Evolutionary conservation across 2,329 filamentous ascomycete species (phyloP).

Genomic region (Penicillium sp.): DNA sequence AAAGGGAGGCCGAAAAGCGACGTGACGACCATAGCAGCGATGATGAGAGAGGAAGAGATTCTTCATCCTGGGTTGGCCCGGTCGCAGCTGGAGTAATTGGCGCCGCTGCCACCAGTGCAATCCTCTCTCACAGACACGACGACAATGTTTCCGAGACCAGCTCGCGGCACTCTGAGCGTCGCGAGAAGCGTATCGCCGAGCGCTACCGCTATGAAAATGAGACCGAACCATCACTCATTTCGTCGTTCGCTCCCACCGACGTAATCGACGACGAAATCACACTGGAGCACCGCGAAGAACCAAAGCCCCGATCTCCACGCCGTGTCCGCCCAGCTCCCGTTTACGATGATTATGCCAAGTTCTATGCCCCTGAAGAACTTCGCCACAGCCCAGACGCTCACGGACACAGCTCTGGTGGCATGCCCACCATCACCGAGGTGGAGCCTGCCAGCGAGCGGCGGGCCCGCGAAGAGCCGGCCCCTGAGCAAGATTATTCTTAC

Average conservation of each 20-base stretch:
- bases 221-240: conserved; percentile 26
- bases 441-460: conserved; percentile 31
- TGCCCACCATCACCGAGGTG: conserved; percentile 34
- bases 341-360: conserved; percentile 46
- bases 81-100: conserved; percentile 55
- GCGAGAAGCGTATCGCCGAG: conserved; percentile 43
- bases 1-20: conserved; percentile 19
- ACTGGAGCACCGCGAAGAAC: conserved; percentile 13
- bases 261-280: conserved; percentile 21
- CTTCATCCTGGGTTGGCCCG: conserved; percentile 34
- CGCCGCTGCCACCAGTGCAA: conserved; percentile 48
- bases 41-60: conserved; percentile 29
- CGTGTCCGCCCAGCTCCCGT: conserved; percentile 34
- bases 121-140: conserved; percentile 35
- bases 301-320: conserved; percentile 32
- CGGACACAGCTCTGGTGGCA: conserved; percentile 16
- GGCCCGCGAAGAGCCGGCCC: conserved; percentile 6
- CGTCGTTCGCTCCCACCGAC: conserved; percentile 23
- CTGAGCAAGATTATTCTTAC: conserved; percentile 3
- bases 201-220: conserved; percentile 32
- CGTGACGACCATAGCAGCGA: conserved; percentile 2
- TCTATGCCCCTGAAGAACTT: conserved; percentile 44
- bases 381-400: conserved; percentile 43
- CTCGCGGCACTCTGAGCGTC: conserved; percentile 37
- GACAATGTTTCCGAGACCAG: conserved; percentile 33